phyloP scores from a whole-genome alignment of 805 yeast species.

The Priceomyces haplophilus region DNA sequence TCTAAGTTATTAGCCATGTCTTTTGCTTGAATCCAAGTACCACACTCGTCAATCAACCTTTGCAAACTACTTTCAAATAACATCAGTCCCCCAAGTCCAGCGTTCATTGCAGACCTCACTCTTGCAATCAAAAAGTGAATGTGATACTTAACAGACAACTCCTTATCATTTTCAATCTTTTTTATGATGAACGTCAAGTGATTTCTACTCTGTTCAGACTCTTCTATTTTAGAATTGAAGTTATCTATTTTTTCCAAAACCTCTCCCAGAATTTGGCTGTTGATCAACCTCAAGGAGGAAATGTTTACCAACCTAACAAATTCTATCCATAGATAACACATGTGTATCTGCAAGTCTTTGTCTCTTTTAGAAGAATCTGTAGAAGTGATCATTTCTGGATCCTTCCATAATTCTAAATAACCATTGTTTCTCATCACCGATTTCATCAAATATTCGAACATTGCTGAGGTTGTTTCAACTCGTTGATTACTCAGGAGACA shows the following conservation, averaged over 20 bases:
- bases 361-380: constrained; percentile 15
- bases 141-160: constrained; percentile 18
- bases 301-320: constrained; percentile 31
- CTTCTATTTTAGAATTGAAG: constrained; percentile 13
- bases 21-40: constrained; percentile 22
- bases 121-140: constrained; percentile 30
- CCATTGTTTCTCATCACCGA: constrained; percentile 12
- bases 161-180: constrained; percentile 13
- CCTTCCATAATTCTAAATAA: constrained; percentile 30
- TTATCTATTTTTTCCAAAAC: constrained; percentile 4
- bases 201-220: constrained; percentile 16
- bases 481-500: constrained; percentile 18
- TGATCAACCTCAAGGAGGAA: constrained; percentile 22
- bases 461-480: constrained; percentile 9
- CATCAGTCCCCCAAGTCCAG: constrained; percentile 21
- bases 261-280: constrained; percentile 20
- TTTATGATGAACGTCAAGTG: constrained; percentile 19
- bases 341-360: constrained; percentile 24
- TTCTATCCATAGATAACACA: constrained; percentile 35
- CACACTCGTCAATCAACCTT: constrained; percentile 20
- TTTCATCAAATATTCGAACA: constrained; percentile 20
- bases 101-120: constrained; percentile 17
- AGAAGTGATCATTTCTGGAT: constrained; percentile 27
- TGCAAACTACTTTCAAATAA: constrained; percentile 21
- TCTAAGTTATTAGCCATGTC: constrained; percentile 19